A percentile compares a stretch with the other conserved stretches of the same genome.
Evolutionary conservation across 2,329 filamentous ascomycete genomes (phyloP).

Genomic region (Pezicula rhizophila): DNA sequence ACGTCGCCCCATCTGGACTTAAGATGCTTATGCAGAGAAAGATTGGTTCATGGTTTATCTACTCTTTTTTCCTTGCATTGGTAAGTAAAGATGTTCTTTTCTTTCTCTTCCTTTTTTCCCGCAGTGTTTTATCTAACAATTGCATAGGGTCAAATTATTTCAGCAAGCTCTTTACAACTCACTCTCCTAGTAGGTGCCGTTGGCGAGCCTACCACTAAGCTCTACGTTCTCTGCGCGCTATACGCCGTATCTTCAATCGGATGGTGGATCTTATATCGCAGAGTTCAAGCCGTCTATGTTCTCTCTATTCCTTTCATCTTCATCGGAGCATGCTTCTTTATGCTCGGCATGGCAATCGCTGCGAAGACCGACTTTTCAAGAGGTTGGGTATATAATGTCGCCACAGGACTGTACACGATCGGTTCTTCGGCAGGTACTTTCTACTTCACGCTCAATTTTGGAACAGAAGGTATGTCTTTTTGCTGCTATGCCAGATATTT

Average conservation of each 20-base stretch:
- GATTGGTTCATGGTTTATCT: conserved; percentile 55
- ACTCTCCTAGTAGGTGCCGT: conserved; percentile 59
- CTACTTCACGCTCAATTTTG: conserved; percentile 1
- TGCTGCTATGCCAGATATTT: too few species aligned
- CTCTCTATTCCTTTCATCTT: conserved; percentile 56
- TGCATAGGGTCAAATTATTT: conserved; percentile 46
- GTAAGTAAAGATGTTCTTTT: conserved; percentile 13
- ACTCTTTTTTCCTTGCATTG: conserved; percentile 50
- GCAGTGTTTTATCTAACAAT: neutral
- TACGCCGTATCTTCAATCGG: conserved; percentile 51
- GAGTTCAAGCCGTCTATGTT: conserved; percentile 46
- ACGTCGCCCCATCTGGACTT: conserved; percentile 47
- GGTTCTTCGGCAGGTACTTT: neutral
- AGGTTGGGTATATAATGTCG: neutral
- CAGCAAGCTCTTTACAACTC: conserved; percentile 61
- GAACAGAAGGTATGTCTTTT: neutral
- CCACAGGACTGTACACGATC: neutral
- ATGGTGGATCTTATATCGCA: conserved; percentile 58
- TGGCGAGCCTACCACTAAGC: conserved; percentile 44
- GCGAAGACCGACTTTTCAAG: conserved; percentile 19
- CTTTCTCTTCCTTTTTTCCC: neutral
- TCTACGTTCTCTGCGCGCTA: conserved; percentile 53
- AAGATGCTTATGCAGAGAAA: conserved; percentile 48
- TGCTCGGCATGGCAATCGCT: conserved; percentile 54
- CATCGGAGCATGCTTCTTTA: conserved; percentile 54